Evolutionary conservation across 164 flowering plant species (phyloP), one percentile per base, ranked within the genome.

Genomic region (Umbellularia californica): DNA sequence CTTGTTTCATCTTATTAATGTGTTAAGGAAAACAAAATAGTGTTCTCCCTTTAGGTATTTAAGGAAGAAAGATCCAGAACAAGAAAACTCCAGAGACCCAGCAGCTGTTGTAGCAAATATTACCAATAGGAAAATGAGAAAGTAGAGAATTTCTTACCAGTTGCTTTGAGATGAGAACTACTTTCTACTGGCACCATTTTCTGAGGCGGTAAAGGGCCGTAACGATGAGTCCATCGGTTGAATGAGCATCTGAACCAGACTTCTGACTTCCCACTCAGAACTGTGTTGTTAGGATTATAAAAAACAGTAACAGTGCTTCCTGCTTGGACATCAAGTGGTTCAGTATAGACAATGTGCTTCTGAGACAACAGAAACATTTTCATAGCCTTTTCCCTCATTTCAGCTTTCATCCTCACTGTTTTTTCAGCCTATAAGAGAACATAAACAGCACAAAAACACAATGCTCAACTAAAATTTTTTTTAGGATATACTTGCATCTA

Each of bases 171-270:
- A 84, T 83, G 94, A 73, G 89, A 74, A 58, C 91, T 81, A 75
- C 78, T 81, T 62, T 87, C 90, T 15, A 80, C 86, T 77, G 92
- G 88, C 72, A 90, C 75, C 99, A 95, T 95, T 77, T 81, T 95
- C 77, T 90, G 97, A 74, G 98, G 97, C 70, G 92, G 90, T 79
- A 95, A 81, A 23, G 87, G 85, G 51, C 97, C 98, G 72, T 50
- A 74, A 50, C 86, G 89, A 76, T 95, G 94, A 23, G 91, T 89
- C 99, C 99, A 95, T 66, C 90, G 92, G 75, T 95, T 93, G 78
- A 95, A 95, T 25, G 98, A 91, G 74, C 94, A 84, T 85, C 92
- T 90, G 68, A 92, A 89, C 99, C 99, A 95, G 73, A 95, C 85
- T 82, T 95, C 99, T 62, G 94, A 81, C 77, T 90, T 95, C 78